Evolutionary conservation across 805 yeast species (phyloP), one percentile per base, ranked within the genome.

Genomic region (Ogataea chonburiensis): DNA sequence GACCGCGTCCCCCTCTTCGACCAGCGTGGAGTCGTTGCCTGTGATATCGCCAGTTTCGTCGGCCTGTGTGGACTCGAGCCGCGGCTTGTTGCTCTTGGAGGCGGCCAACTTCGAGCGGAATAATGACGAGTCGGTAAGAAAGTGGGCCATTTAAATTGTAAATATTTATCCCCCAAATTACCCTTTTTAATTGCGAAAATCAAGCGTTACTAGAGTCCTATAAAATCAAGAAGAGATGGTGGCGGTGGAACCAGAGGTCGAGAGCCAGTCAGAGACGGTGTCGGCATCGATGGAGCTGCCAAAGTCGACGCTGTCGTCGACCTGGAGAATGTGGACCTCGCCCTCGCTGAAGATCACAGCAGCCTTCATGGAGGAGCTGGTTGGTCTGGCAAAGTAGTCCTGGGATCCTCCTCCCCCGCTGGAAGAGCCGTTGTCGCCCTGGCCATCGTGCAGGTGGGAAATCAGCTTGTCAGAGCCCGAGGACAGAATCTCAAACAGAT

Each of bases 321-420:
- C 75, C 45, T 71, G 66, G 45, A 77, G 75, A 53, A 86, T 63
- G 55, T 76, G 74, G 49, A 87, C 71, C 24, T 64, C 45, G 44
- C 71, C 67, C 42, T 73, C 69, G 47, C 74, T 68, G 67, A 93
- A 91, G 56, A 93, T 68, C 42, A 76, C 96, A 49, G 96, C 98
- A 56, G 93, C 96, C 72, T 86, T 87, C 71, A 87, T 67, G 28
- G 94, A 68, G 14, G 77, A 71, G 43, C 68, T 56, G 28, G 83
- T 74, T 53, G 98, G 98, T 76, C 98, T 87, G 15, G 62, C 54
- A 63, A 93, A 86, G 75, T 82, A 91, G 68, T 91, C 93, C 47
- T 79, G 70, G 43, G 95, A 95, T 60, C 91, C 94, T 54, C 96
- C 97, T 62, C 86, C 87, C 37, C 70, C 67, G 29, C 47, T 41